phyloP scores from a whole-genome alignment of 176 grass and related monocot species.

The Eragrostis nindensis region DNA sequence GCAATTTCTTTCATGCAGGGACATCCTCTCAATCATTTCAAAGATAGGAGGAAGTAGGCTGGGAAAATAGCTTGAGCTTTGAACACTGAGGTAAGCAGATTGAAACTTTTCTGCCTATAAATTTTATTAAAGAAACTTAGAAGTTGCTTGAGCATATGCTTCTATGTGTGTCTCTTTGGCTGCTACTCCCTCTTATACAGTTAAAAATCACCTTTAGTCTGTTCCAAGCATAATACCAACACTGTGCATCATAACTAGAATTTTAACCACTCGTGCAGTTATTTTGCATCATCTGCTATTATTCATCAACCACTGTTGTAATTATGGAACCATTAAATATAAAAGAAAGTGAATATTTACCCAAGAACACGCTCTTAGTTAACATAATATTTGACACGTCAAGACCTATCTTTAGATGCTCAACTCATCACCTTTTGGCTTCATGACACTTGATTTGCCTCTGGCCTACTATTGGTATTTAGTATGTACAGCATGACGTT shows the following conservation, averaged over 20 bases:
- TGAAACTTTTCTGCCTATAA: background rate
- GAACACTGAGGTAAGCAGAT: slow-evolving; percentile 22
- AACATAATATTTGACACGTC: background rate
- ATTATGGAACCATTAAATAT: slow-evolving; percentile 4
- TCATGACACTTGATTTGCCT: background rate
- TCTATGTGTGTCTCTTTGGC: slow-evolving; percentile 13
- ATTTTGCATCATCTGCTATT: slow-evolving; percentile 8
- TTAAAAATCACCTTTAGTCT: slow-evolving; percentile 8
- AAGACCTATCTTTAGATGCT: slow-evolving; percentile 1
- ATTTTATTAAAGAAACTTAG: slow-evolving; percentile 28
- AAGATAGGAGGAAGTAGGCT: slow-evolving; percentile 14
- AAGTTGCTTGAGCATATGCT: background rate
- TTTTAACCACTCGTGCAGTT: background rate
- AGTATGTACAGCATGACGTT: background rate
- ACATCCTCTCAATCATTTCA: slow-evolving; percentile 4
- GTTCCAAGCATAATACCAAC: background rate
- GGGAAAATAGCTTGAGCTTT: slow-evolving; percentile 34
- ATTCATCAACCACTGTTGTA: slow-evolving; percentile 4
- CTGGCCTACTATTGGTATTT: background rate
- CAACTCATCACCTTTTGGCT: background rate
- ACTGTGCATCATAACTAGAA: slow-evolving; percentile 5
- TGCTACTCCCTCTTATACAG: slow-evolving; percentile 20
- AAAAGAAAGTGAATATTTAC: slow-evolving; percentile 2
- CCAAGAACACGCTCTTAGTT: background rate
- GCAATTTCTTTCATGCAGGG: slow-evolving; percentile 45